phyloP scores from a whole-genome alignment of 805 yeast genomes.

The Teunomyces cretensis region DNA sequence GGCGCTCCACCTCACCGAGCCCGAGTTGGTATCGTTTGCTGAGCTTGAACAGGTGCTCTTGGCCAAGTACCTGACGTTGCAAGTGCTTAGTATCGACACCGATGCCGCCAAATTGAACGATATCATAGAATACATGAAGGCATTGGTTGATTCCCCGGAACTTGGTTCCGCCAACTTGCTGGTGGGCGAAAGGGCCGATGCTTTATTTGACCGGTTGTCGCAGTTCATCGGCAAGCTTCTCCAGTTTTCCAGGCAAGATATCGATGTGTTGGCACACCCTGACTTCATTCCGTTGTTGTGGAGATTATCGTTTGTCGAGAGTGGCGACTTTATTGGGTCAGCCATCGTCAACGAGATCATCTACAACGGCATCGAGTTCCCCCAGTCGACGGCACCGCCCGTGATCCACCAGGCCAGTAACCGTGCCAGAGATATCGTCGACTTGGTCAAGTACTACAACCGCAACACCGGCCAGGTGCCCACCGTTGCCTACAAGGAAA shows the following conservation, averaged over 20 bases:
- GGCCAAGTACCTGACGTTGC: constrained; percentile 27
- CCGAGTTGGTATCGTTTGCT: constrained; percentile 23
- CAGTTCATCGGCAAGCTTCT: constrained; percentile 25
- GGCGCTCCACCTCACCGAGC: constrained; percentile 25
- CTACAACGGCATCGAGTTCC: constrained; percentile 11
- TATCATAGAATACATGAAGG: constrained; percentile 28
- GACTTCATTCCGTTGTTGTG: constrained; percentile 36
- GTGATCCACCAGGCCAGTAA: constrained; percentile 21
- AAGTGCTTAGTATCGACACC: constrained; percentile 7
- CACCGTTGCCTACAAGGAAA: constrained; percentile 27
- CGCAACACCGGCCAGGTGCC: constrained; percentile 7
- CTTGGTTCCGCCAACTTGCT: constrained; percentile 6
- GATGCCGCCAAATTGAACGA: constrained; percentile 25
- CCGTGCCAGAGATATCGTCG: constrained; percentile 29
- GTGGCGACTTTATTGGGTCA: constrained; percentile 20
- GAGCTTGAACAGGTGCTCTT: constrained; percentile 23
- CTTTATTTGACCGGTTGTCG: constrained; percentile 23
- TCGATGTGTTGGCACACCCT: constrained; percentile 24
- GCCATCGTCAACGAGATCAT: constrained; percentile 23
- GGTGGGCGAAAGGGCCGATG: constrained; percentile 17
- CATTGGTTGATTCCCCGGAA: constrained; percentile 36
- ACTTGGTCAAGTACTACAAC: constrained; percentile 24
- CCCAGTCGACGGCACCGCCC: constrained; percentile 5
- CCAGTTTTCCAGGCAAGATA: constrained; percentile 22
- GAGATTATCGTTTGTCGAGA: constrained; percentile 24